A percentile compares a stretch with the other conserved stretches of the same genome.
These are phyloP conservation scores for Stygiomarasmius scandens DNA, from an alignment of 1,284 basidiomycete species.

Conservation along the genomic window DNA sequence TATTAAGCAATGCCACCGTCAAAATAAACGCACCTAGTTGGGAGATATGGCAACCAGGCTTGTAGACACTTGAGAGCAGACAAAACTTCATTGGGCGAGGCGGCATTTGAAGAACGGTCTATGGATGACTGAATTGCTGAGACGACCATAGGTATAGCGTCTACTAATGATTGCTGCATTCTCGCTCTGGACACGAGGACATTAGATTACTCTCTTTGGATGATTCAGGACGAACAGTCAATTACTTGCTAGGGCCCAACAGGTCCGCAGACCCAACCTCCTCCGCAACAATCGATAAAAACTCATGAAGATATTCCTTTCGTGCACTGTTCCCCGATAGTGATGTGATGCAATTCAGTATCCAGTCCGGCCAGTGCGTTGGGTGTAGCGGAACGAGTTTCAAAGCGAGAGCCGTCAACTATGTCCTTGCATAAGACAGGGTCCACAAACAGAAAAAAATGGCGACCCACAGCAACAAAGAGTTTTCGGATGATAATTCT, in stretches of 20 bases:
- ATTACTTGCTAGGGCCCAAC: slow-evolving; percentile 74
- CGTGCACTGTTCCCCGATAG: slow-evolving; percentile 61
- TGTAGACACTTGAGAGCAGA: slow-evolving; percentile 80
- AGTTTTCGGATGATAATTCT: slow-evolving; percentile 83
- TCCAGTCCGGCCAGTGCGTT: slow-evolving; percentile 73
- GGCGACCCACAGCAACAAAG: slow-evolving; percentile 75
- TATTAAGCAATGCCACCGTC: slow-evolving; percentile 8
- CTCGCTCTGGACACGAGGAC: slow-evolving; percentile 44
- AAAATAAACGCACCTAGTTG: slow-evolving; percentile 55
- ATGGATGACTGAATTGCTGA: slow-evolving; percentile 64
- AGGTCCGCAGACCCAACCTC: slow-evolving; percentile 78
- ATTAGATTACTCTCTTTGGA: background rate
- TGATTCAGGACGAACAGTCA: slow-evolving; percentile 17
- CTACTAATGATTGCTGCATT: slow-evolving; percentile 63
- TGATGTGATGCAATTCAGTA: slow-evolving; percentile 57
- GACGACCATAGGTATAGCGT: slow-evolving; percentile 71
- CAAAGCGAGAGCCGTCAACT: slow-evolving; percentile 78
- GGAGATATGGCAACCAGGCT: slow-evolving; percentile 77
- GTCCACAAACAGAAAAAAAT: slow-evolving; percentile 10
- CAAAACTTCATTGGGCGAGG: slow-evolving; percentile 50
- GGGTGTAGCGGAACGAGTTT: slow-evolving; percentile 64
- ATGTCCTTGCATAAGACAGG: slow-evolving; percentile 10
- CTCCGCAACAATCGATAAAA: slow-evolving; percentile 82
- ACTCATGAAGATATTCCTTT: slow-evolving; percentile 68
- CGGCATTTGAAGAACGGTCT: slow-evolving; percentile 32